Conservation (phyloP, 805 yeast genomes). For the Lachancea lanzarotensis region DNA sequence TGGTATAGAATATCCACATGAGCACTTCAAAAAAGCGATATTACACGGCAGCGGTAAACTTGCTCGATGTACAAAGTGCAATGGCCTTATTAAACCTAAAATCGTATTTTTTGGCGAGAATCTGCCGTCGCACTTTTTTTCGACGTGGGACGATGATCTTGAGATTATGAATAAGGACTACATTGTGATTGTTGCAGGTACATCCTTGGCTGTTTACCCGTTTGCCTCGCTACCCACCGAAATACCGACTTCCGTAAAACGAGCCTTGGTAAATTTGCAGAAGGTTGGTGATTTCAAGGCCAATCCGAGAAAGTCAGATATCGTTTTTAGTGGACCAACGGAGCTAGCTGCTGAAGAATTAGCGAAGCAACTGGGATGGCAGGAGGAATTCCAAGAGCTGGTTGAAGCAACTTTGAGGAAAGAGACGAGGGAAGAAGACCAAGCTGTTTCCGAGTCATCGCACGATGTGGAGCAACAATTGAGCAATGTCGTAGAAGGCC, state of each 20-base stretch:
- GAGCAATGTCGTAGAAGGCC: neutral
- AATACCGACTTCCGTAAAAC: slow-evolving; percentile 38
- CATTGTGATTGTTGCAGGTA: slow-evolving; percentile 84
- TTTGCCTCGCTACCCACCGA: slow-evolving; percentile 80
- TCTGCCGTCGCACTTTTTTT: slow-evolving; percentile 65
- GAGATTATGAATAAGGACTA: slow-evolving; percentile 42
- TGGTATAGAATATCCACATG: slow-evolving; percentile 43
- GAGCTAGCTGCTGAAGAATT: slow-evolving; percentile 57
- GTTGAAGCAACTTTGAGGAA: slow-evolving; percentile 18
- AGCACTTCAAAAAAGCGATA: slow-evolving; percentile 39
- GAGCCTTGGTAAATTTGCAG: slow-evolving; percentile 72
- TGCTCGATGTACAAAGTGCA: slow-evolving; percentile 54
- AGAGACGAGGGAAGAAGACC: neutral
- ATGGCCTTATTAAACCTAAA: slow-evolving; percentile 82
- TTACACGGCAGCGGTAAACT: slow-evolving; percentile 19
- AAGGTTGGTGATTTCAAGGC: slow-evolving; percentile 64
- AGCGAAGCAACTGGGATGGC: slow-evolving; percentile 60
- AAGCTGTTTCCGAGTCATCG: neutral
- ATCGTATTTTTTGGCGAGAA: slow-evolving; percentile 93
- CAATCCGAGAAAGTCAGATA: slow-evolving; percentile 52
- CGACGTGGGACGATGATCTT: slow-evolving; percentile 53
- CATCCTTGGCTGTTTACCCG: slow-evolving; percentile 84
- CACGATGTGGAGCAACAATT: neutral
- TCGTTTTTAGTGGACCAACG: slow-evolving; percentile 54
- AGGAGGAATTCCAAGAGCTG: slow-evolving; percentile 42